Base-by-base conservation (phyloP, 495 filamentous ascomycete species). In the Aspergillus heteromorphus region DNA sequence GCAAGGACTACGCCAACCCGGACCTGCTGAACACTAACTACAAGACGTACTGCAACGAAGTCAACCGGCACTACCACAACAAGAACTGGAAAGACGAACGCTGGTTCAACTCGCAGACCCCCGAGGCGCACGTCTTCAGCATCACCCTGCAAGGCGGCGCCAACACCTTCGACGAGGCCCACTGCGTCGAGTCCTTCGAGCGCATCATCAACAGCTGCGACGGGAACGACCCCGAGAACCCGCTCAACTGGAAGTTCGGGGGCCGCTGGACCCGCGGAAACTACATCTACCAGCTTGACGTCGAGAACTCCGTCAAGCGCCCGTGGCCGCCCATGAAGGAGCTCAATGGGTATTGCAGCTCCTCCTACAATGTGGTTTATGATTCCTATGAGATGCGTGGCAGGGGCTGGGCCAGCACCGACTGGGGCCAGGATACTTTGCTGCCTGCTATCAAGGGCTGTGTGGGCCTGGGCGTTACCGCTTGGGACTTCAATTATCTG, bases 221-320 rank as follows among this genome's bases (percentile, higher is more conserved):
- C 49, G 64, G 64, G 53, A 63, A 67, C 49, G 61, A 70, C 57
- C 51, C 59, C 19, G 47, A 60, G 6, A 72, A 70, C 57, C 65
- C 67, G 5, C 41, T 70, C 55, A 60, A 69, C 61, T 72, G 55
- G 55, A 72, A 70, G 61, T 61, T 61, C 19, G 69, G 69, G 42
- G 50, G 67, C 40, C 31, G 45, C n/a, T 53, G 38, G 17, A 30
- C 27, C 11, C 48, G 21, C 54, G 63, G 61, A 6, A 47, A 27
- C 18, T 50, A 55, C 20, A 58, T 58, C 19, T 63, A 62, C 40
- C 55, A 63, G 16, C 19, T 25, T 14, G 56, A 51, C 30, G 49
- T 56, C 20, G 51, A 57, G 42, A 16, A n/a, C 21, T 23, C 34
- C 6, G n/a, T 21, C 47, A 53, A 60, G 23, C 54, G 49, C 34